Evolutionary conservation across 768 basidiomycete genomes (phyloP), one percentile per base, ranked within the genome.

Genomic region (Xerocomus potaroensis): DNA sequence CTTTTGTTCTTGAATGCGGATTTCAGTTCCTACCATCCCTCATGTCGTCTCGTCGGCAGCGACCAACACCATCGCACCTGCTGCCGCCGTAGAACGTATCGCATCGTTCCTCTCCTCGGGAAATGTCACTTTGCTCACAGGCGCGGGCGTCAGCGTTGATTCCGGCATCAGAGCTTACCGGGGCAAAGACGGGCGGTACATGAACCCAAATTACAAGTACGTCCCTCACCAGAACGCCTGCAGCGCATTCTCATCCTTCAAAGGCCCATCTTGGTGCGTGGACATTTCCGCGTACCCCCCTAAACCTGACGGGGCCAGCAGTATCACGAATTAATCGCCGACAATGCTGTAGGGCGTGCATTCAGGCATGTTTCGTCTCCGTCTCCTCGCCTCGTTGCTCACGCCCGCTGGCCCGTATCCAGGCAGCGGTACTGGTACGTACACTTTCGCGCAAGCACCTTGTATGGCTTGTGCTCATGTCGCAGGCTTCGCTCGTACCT

Each of bases 111-210:
- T 95, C 16, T 67, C 73, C 0, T 68, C 73, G 4, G 90, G 91
- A n/a, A 84, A 80, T 64, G 80, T 80, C 39, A 69, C 84, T 0
- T 69, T 92, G 14, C 63, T 97, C 45, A 93, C 91, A 0, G 93
- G 93, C 3, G 95, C 95, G 0, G 95, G 95, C 7, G 89, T 96
- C 54, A 90, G 87, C 63, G 93, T 97, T 23, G 95, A 97, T 65
- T 91, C 87, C 22, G 95, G 95, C 36, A 95, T 98, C 50, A 75
- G 91, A 54, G 92, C 93, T n/a, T 96, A 97, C 67, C 73, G 93
- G 47, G 93, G 93, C 1, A 63, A 61, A 50, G 88, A 94, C 59
- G 93, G 93, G 14, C 72, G 84, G 53, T 91, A 91, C 66, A 80
- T 88, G 80, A 89, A 91, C 58, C 88, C 87, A n/a, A 85, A 91